Evolutionary conservation across 805 yeast genomes (phyloP), one percentile per base, ranked within the genome.

Genomic region (Ogataea salicorniae): DNA sequence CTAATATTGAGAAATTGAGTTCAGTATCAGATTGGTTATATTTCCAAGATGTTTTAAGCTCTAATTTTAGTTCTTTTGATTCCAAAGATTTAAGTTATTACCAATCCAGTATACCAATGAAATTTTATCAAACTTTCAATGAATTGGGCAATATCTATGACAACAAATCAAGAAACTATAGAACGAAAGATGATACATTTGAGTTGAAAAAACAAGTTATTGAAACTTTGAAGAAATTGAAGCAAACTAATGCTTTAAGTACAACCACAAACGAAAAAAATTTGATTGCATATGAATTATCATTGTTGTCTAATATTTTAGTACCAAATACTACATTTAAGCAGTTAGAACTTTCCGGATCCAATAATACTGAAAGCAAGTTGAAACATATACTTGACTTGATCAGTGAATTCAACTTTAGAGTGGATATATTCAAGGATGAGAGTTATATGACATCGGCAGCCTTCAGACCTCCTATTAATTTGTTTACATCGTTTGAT

Each of bases 21-120:
- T 68, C 64, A 23, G 68, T 89, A 8, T 76, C 86, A 38, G 94
- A 87, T 52, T 91, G 96, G 96, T 60, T 87, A 29, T 76, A 67
- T 54, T 87, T 85, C 60, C 77, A 82, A 52, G 97, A 91, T 61
- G 42, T 67, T n/a, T 64, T 84, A 61, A 67, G 67, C 39, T 68
- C 71, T 1, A 76, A 74, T 45, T 71, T 72, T 49, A 72, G 73
- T 3, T 80, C 76, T 20, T 56, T 81, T 42, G 67, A 73, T 23
- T 69, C 76, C 7, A 58, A 54, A 5, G 68, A 63, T 18, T 36
- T 61, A 11, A 41, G 46, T 5, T 46, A 45, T 20, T 90, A 87
- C 57, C 70, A 76, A 5, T 67, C 83, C 0, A 68, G 76, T 18
- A 78, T 82, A 0, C 78, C 83, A 0, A 59, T 85, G 58, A 84